Conservation (phyloP, 441 rosid genomes). For the Erodium texanum region DNA sequence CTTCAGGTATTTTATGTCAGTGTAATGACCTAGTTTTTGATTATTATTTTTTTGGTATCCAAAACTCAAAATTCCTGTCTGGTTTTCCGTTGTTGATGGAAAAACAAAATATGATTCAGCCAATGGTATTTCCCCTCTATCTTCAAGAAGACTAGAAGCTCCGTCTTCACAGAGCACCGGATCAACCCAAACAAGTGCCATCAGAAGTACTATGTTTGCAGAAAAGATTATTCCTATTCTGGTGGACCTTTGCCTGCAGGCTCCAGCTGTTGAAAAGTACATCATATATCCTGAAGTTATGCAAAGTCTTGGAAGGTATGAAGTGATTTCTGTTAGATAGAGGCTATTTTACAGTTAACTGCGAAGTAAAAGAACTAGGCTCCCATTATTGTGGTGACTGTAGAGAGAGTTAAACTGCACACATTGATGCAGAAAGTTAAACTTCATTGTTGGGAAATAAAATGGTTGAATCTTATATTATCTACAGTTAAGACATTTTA, state of each 20-base stretch:
- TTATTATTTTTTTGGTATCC: conserved; percentile 7
- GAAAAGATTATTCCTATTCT: conserved; percentile 80
- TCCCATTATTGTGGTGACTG: neutral
- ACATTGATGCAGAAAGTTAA: neutral
- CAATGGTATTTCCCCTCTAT: conserved; percentile 37
- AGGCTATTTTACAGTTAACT: neutral
- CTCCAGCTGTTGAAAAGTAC: conserved; percentile 66
- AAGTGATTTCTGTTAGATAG: conserved; percentile 1
- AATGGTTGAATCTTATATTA: neutral
- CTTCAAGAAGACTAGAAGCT: conserved; percentile 33
- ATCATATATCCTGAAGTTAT: conserved; percentile 73
- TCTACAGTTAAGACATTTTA: neutral
- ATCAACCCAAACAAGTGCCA: conserved; percentile 26
- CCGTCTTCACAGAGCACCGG: conserved; percentile 25
- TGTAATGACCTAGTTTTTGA: conserved; percentile 10
- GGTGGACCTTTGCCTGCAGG: conserved; percentile 65
- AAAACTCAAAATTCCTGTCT: conserved; percentile 19
- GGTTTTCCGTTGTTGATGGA: conserved; percentile 18
- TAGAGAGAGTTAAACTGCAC: neutral
- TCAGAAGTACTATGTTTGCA: conserved; percentile 54
- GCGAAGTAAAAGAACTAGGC: neutral
- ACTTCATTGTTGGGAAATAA: neutral
- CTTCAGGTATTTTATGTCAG: conserved; percentile 32
- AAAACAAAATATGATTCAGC: conserved; percentile 26
- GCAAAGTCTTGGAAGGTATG: conserved; percentile 80